A percentile compares a stretch with the other conserved stretches of the same genome.
These are phyloP conservation scores for Macrolepiota albuminosa DNA, from an alignment of 768 basidiomycete species.

Conservation along the genomic window DNA sequence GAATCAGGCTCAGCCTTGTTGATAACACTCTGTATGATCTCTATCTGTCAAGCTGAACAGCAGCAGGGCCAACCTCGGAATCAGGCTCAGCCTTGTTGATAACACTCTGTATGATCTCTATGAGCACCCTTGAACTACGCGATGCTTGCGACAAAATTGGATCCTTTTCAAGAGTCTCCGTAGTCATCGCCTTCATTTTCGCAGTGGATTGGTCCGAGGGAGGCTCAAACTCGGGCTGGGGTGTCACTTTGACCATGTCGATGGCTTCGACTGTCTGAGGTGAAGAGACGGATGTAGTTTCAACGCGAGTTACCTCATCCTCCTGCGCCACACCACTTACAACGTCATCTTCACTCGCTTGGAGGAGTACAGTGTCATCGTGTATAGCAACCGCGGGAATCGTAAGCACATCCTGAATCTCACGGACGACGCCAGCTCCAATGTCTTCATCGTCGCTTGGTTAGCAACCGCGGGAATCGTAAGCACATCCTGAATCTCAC, in stretches of 20 bases:
- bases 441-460: no score
- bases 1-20: background rate
- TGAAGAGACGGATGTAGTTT: background rate
- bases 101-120: slow-evolving; percentile 1
- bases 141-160: background rate
- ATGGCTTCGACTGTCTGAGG: background rate
- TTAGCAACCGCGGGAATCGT: background rate
- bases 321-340: background rate
- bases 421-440: background rate
- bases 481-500: background rate
- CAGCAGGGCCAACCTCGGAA: background rate
- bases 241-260: background rate
- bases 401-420: background rate
- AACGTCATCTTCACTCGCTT: background rate
- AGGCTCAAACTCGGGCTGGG: background rate
- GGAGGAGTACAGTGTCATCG: background rate
- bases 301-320: background rate
- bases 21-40: background rate
- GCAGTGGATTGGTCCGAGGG: background rate
- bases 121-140: slow-evolving; percentile 2
- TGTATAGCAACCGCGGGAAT: background rate
- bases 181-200: background rate
- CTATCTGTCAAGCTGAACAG: no score
- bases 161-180: slow-evolving; percentile 5
- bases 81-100: background rate